Percentiles rank a stretch among this genome's conserved stretches.
Conservation (phyloP, 768 basidiomycete genomes). For the Gyrodon lividus region DNA sequence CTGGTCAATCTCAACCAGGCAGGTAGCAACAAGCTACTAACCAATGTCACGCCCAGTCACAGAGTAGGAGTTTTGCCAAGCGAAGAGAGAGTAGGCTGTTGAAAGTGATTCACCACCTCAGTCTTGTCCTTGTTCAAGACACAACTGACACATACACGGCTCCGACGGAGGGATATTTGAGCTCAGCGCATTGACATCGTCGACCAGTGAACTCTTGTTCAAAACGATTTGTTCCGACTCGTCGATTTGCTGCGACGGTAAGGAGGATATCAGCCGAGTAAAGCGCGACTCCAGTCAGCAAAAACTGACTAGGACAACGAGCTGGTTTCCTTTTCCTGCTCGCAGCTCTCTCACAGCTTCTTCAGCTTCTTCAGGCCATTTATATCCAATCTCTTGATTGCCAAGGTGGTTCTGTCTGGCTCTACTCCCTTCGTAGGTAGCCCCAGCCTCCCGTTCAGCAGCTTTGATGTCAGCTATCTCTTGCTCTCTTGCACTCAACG, state of each 20-base stretch:
- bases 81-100: constrained; percentile 60
- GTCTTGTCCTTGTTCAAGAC: background rate
- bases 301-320: constrained; percentile 64
- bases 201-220: constrained; percentile 41
- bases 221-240: constrained; percentile 57
- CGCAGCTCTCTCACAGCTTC: constrained; percentile 62
- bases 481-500: constrained; percentile 77
- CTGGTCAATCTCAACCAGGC: constrained; percentile 2
- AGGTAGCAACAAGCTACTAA: constrained; percentile 31
- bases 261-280: background rate
- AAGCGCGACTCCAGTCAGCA: background rate
- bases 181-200: constrained; percentile 44
- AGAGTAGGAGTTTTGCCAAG: constrained; percentile 51
- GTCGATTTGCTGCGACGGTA: constrained; percentile 60
- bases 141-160: constrained; percentile 42
- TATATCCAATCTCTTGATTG: constrained; percentile 53
- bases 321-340: constrained; percentile 42
- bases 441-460: constrained; percentile 65
- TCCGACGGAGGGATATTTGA: constrained; percentile 52
- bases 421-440: constrained; percentile 57
- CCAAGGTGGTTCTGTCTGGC: constrained; percentile 56
- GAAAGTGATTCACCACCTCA: background rate
- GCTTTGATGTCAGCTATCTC: constrained; percentile 76
- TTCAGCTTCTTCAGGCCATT: constrained; percentile 66
- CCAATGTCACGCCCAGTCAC: constrained; percentile 58